A percentile compares a stretch with the other conserved stretches of the same genome.
Conservation (phyloP, 2,329 filamentous ascomycete species). For the Bipolaris cookei region DNA sequence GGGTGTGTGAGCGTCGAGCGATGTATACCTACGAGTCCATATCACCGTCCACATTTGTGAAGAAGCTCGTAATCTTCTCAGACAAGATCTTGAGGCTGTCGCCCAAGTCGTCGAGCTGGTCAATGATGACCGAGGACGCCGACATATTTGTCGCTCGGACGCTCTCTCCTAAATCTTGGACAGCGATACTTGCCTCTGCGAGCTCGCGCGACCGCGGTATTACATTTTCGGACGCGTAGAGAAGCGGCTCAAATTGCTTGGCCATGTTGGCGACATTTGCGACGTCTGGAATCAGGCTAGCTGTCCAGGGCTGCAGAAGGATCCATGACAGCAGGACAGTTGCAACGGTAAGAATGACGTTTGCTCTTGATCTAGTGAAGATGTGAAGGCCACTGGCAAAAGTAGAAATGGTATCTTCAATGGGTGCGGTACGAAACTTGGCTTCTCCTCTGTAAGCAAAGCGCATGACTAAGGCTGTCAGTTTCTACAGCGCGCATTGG, state of each 20-base stretch:
- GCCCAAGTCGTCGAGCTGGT: constrained; percentile 82
- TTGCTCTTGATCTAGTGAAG: constrained; percentile 73
- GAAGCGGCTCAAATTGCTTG: constrained; percentile 89
- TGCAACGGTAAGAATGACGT: constrained; percentile 67
- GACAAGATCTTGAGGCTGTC: constrained; percentile 85
- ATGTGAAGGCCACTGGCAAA: constrained; percentile 65
- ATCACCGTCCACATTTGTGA: constrained; percentile 90
- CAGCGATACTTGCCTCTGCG: constrained; percentile 88
- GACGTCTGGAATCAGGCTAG: constrained; percentile 77
- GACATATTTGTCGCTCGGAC: constrained; percentile 90
- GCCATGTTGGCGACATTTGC: constrained; percentile 90
- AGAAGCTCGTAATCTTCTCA: constrained; percentile 87
- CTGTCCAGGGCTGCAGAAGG: constrained; percentile 68
- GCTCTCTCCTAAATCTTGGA: constrained; percentile 93
- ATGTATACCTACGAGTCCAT: constrained; percentile 72
- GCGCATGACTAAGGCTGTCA: constrained; percentile 71
- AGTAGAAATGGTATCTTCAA: constrained; percentile 73
- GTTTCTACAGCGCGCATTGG: constrained; percentile 20
- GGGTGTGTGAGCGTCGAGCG: not conserved
- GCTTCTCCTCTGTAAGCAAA: constrained; percentile 88
- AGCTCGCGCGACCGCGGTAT: constrained; percentile 84
- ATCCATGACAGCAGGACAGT: constrained; percentile 69
- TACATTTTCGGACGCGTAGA: constrained; percentile 92
- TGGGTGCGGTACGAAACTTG: constrained; percentile 82
- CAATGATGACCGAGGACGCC: constrained; percentile 82